Base-by-base conservation (phyloP, 306 rosid genomes). In the Corylus americana region DNA sequence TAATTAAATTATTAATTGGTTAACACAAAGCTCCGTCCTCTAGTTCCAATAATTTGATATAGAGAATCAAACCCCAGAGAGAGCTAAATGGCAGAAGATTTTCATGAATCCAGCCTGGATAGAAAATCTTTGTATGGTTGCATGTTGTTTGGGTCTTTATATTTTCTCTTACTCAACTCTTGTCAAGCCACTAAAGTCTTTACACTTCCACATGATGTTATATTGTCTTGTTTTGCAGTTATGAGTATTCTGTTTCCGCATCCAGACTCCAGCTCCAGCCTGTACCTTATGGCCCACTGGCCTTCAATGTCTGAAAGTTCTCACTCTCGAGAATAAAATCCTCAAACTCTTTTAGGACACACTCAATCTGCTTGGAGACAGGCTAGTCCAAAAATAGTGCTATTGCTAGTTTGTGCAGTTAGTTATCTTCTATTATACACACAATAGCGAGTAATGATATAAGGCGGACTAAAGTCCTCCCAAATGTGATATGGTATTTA, bases 371-470 rank as follows among this genome's bases (percentile, higher is more conserved):
- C 61, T 8, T 31, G 55, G 58, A 47, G 62, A 73, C 45, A 81
- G 51, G 45, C 27, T 45, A 55, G 80, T 59, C 81, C 17, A 79
- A 55, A 55, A 54, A 54, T 11, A 55, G 70, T 63, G 71, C 25
- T 55, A 77, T 74, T 84, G 64, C 61, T 48, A 76, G 62, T 47
- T 55, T 18, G 57, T 59, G 18, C 45, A 78, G 59, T 25, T 11
- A 59, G 71, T 77, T 63, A 70, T 63, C 70, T 37, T 75, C 37
- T 45, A 48, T 7, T 70, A 25, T 50, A 29, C 53, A 45, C 14
- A 22, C 2, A 3, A 5, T 2, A 20, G 64, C 35, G 25, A 22
- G 25, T 22, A 22, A 22, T 22, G 25, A 22, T 22, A 22, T 22
- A 22, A 22, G 25, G 25, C 25, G 25, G 25, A 22, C 25, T 22